Evolutionary conservation across 805 yeast species (phyloP), one percentile per base, ranked within the genome.

Genomic region (Ogataea haglerorum): DNA sequence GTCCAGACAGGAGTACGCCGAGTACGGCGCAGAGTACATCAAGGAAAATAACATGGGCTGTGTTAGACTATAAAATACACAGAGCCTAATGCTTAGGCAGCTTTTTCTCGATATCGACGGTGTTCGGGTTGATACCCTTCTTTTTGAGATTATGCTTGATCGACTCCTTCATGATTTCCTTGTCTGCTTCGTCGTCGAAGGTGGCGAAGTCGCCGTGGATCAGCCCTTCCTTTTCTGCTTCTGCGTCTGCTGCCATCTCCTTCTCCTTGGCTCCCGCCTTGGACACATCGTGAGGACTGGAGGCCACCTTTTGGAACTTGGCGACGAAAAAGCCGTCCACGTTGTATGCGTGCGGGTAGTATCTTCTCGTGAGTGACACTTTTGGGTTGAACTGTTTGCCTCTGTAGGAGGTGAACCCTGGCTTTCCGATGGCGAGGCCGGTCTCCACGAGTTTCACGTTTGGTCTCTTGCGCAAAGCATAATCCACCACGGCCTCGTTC

Each of bases 241-340:
- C 95, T 34, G 82, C 76, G 69, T 91, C 75, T n/a, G 95, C 93
- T 44, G 75, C 64, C 24, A 70, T 68, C 65, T 87, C 96, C 69
- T 86, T 87, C 65, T 87, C 96, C 58, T 75, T 75, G 16, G 95
- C 95, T 52, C 93, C 91, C 6, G 93, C 90, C 68, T 83, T 85
- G 43, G 89, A 78, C 40, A 78, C 79, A 65, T 86, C 95, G 55
- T 83, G 85, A 34, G 90, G 84, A 49, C 95, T 82, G 45, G 96
- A 72, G 0, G 90, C 95, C 48, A 77, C 80, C 75, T 93, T 93
- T 69, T 86, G 80, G 73, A 93, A 87, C 65, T 91, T 93, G 41
- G 99, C 99, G 45, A 93, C 99, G 64, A 70, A 93, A 76, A 93
- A 93, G 17, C 99, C 99, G 67, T 93, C 99, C 40, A 93, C 99